Evolutionary conservation across 208 protist species (phyloP), one percentile per base, ranked within the genome.

Genomic region (Leishmania tropica): DNA sequence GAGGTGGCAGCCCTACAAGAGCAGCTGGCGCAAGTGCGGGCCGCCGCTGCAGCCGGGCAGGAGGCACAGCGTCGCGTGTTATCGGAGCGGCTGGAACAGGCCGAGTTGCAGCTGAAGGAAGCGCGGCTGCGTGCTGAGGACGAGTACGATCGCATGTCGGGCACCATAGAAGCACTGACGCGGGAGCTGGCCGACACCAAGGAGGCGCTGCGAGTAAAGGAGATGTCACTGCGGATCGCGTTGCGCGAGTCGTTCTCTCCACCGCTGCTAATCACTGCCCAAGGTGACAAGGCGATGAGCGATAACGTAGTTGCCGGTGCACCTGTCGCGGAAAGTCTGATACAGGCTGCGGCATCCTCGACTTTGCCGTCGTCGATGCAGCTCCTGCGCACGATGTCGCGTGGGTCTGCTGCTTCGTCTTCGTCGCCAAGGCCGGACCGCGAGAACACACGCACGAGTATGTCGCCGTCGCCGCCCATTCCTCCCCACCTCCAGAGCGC

Each of bases 141-240:
- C 54, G 83, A 88, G 60, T 81, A 82, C 60, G 81, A 80, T 35
- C 58, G 76, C 62, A 67, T 85, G 40, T 81, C 78, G 10, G 62
- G 58, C 60, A 81, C 70, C 56, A 82, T 86, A 1, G 84, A 80
- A 48, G 10, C 0, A 2, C 64, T 90, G 35, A 79, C 64, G 53
- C 62, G 56, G 15, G 82, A 88, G 84, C 60, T 90, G 53, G 68
- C 73, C 3, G 76, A 77, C 53, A 60, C 84, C 1, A 81, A 79
- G 68, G 78, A 75, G 70, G 87, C 81, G 13, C 80, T 90, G 60
- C 76, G 81, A 13, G 67, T 87, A 19, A 93, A 90, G 80, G 84
- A 90, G 73, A 65, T 81, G 21, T 86, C 90, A n/a, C 81, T 93
- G 35, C 85, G 88, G 11, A 91, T 89, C 53, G 86, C 86, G 28